Evolutionary conservation across 208 protist species (phyloP).

Genomic region (Trypanosoma brucei): DNA sequence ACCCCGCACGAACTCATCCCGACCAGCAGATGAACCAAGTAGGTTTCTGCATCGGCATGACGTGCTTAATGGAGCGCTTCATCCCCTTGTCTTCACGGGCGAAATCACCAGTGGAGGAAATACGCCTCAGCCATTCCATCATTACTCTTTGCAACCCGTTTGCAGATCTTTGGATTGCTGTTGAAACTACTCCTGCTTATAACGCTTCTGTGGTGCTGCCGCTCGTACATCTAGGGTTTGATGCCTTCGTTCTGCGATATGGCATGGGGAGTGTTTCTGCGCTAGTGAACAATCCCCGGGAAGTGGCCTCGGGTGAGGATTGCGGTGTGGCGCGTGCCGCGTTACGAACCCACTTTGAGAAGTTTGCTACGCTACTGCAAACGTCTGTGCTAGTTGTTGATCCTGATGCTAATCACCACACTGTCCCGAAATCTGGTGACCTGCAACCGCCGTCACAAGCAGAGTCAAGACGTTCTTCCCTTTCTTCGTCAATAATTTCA

Average conservation of each 20-base stretch:
- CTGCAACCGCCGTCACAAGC: slow-evolving; percentile 1
- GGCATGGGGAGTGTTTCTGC: slow-evolving; percentile 6
- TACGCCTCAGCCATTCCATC: slow-evolving; percentile 10
- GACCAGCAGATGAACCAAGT: slow-evolving; percentile 65
- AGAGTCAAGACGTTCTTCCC: slow-evolving; percentile 3
- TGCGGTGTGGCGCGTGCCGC: neutral
- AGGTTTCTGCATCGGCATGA: slow-evolving; percentile 62
- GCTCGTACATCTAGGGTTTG: slow-evolving; percentile 15
- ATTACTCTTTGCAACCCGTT: slow-evolving; percentile 16
- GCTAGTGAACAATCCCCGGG: slow-evolving; percentile 1
- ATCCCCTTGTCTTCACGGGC: neutral
- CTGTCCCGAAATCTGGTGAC: neutral
- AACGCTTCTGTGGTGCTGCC: slow-evolving; percentile 14
- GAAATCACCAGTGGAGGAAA: slow-evolving; percentile 9
- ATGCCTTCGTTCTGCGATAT: slow-evolving; percentile 22
- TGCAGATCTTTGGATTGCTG: slow-evolving; percentile 21
- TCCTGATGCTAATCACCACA: neutral
- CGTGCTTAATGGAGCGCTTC: slow-evolving; percentile 37
- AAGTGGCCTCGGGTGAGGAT: neutral
- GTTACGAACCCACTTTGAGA: slow-evolving; percentile 11
- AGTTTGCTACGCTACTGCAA: slow-evolving; percentile 21
- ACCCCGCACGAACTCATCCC: slow-evolving; percentile 23
- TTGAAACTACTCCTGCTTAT: slow-evolving; percentile 15
- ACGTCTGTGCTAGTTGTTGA: slow-evolving; percentile 9
- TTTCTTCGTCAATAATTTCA: slow-evolving; percentile 6